Percentiles rank a stretch among this genome's conserved stretches.
phyloP scores from a whole-genome alignment of 352 stramenopile species.

The Phytophthora pistaciae region DNA sequence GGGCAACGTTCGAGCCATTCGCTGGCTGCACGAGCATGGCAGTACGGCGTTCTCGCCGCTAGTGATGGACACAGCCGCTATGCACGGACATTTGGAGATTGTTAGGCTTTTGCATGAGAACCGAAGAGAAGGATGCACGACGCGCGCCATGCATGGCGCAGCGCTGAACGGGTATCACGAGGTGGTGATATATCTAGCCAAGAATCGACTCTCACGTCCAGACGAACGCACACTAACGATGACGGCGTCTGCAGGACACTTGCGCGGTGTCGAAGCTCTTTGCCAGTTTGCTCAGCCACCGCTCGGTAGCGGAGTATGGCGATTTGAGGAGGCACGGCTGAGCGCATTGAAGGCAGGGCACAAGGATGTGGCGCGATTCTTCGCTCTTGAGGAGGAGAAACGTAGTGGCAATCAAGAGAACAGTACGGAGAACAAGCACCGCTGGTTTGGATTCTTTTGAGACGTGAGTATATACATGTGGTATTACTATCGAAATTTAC shows the following conservation, averaged over 20 bases:
- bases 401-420: neutral
- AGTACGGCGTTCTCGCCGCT: conserved; percentile 24
- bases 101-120: conserved; percentile 35
- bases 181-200: conserved; percentile 29
- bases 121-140: conserved; percentile 34
- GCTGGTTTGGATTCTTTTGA: conserved; percentile 26
- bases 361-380: conserved; percentile 27
- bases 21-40: conserved; percentile 32
- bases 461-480: conserved; percentile 6
- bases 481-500: conserved; percentile 5
- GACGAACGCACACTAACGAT: conserved; percentile 22
- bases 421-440: conserved; percentile 3
- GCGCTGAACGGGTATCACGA: conserved; percentile 35
- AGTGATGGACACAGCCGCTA: conserved; percentile 42
- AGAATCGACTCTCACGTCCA: conserved; percentile 27
- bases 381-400: conserved; percentile 11
- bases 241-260: conserved; percentile 25
- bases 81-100: conserved; percentile 31
- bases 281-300: conserved; percentile 17
- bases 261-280: conserved; percentile 31
- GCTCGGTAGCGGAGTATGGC: conserved; percentile 18
- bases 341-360: conserved; percentile 16
- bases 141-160: conserved; percentile 34
- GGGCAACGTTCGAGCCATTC: conserved; percentile 32
- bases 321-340: conserved; percentile 18